Conservation (phyloP, 176 grass and related monocot genomes). For the Oryza officinalis region DNA sequence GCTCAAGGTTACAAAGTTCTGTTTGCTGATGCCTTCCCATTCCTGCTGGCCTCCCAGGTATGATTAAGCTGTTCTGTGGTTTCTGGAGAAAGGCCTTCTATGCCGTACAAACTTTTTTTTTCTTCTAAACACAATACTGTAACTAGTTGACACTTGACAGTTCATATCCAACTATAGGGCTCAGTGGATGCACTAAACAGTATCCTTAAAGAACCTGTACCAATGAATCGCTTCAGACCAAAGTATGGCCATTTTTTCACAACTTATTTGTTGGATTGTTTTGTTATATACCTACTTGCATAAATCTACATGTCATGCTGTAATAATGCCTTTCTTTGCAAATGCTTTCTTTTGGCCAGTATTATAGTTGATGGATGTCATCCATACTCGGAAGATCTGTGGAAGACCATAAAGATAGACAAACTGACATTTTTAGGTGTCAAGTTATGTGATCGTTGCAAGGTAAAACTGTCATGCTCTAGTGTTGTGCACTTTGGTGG, state of each 20-base stretch:
- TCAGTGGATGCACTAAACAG: constrained; percentile 75
- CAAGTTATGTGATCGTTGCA: constrained; percentile 80
- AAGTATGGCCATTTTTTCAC: constrained; percentile 45
- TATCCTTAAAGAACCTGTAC: constrained; percentile 66
- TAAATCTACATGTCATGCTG: not conserved
- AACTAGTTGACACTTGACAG: not conserved
- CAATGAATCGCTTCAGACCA: constrained; percentile 84
- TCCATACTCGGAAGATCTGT: constrained; percentile 85
- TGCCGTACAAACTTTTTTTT: not conserved
- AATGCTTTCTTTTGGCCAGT: constrained; percentile 51
- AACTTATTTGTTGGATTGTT: not conserved
- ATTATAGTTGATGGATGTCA: constrained; percentile 84
- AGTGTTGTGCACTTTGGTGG: not conserved
- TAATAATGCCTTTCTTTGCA: not conserved
- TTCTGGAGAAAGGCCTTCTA: not conserved
- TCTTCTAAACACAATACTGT: constrained; percentile 12
- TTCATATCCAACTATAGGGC: constrained; percentile 45
- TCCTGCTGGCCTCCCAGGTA: constrained; percentile 77
- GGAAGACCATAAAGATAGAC: constrained; percentile 78
- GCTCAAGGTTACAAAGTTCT: constrained; percentile 62
- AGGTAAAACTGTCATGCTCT: constrained; percentile 50
- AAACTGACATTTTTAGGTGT: constrained; percentile 78
- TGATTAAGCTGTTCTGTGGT: not conserved
- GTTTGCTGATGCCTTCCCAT: constrained; percentile 78
- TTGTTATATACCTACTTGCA: not conserved